Percentiles rank a stretch among this genome's conserved stretches.
Conservation (phyloP, 139 green algal genomes). For the Diplosphaera chodatii region DNA sequence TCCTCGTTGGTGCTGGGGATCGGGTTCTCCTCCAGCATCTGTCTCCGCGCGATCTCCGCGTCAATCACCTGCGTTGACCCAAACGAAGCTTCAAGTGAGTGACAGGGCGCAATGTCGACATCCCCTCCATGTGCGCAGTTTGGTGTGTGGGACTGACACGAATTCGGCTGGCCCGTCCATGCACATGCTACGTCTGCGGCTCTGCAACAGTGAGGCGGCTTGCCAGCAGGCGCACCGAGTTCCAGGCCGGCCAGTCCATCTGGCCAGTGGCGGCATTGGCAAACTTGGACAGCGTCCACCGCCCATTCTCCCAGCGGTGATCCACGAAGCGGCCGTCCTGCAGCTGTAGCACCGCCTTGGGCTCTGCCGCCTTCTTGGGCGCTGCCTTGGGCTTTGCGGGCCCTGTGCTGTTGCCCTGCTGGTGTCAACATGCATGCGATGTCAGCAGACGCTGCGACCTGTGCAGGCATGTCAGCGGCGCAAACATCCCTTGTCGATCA, state of each 20-base stretch:
- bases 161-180: too few relatives aligned
- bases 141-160: too few relatives aligned
- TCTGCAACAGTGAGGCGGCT: too few relatives aligned
- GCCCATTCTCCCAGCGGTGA: conserved; percentile 72
- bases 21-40: conserved; percentile 75
- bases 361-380: not conserved
- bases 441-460: too few relatives aligned
- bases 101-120: too few relatives aligned
- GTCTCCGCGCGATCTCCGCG: conserved; percentile 81
- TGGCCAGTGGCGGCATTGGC: conserved; percentile 21
- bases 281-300: conserved; percentile 67
- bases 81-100: too few relatives aligned
- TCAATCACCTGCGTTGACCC: conserved; percentile 82
- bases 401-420: not conserved
- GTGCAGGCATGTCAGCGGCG: too few relatives aligned
- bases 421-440: not conserved
- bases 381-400: not conserved
- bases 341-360: conserved; percentile 24
- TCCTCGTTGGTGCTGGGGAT: conserved; percentile 82
- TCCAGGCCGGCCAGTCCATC: conserved; percentile 66
- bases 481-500: too few relatives aligned
- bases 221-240: conserved; percentile 27
- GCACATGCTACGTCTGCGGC: too few relatives aligned
- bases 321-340: conserved; percentile 77
- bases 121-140: too few relatives aligned